Base-by-base conservation (phyloP, 805 yeast species). In the Sungouiozyma ichnusensis region DNA sequence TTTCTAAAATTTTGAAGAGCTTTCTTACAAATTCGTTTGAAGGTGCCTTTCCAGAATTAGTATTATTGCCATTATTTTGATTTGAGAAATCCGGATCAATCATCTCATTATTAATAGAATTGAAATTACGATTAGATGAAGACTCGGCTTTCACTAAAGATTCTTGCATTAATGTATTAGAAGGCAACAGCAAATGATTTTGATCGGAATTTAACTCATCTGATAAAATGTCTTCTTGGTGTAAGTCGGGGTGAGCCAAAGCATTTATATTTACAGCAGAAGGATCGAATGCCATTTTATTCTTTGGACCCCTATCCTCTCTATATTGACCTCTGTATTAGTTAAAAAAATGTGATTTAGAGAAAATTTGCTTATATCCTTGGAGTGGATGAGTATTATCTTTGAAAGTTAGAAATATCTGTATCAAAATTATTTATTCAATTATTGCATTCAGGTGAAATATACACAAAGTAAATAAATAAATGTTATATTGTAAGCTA, bases 11-110 rank as follows among this genome's bases (percentile, higher is more conserved):
- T 45, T 79, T 81, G 60, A 76, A 86, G 29, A 83, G 63, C 59
- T 83, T 83, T 52, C 82, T 78, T 35, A 83, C 92, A 52, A 83
- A 83, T 58, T 83, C 94, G 46, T 79, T 79, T n/a, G 82, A 78
- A 1, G 81, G 41, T 15, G 44, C 39, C 36, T 43, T 46, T 20
- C 24, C 33, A 20, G 20, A n/a, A 19, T 36, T 36, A n/a, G n/a
- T n/a, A n/a, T n/a, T n/a, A n/a, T n/a, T 35, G 18, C n/a, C n/a
- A 24, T 24, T 24, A 11, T 11, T 24, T 24, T 24, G 29, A 11
- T 11, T 24, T 11, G 29, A 7, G 11, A 24, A 24, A 24, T 24
- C 29, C 29, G 29, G 11, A 11, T 24, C 29, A 11, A 11, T 24
- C 29, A 24, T 7, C 29, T 24, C 9, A 7, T 24, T 24, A 24